These are phyloP conservation scores for Phlyctochytrium planicorne DNA, from an alignment of 192 early-diverging fungal genomes.

Conservation along the genomic window DNA sequence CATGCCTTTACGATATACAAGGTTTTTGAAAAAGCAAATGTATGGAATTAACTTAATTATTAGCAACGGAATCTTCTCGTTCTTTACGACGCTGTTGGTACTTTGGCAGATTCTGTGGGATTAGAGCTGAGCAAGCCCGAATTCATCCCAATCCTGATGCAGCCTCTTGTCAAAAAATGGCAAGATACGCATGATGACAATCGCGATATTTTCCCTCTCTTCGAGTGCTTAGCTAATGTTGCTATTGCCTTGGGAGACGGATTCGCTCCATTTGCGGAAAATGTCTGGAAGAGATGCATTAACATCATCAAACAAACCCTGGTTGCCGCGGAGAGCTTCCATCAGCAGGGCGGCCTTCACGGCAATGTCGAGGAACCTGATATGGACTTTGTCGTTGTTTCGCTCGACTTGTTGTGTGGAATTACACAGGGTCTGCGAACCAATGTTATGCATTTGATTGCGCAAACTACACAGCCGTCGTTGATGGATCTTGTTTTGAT, in stretches of 20 bases:
- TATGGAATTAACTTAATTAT: constrained; percentile 13
- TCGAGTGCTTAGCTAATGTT: constrained; percentile 90
- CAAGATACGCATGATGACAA: constrained; percentile 75
- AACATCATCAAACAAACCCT: constrained; percentile 82
- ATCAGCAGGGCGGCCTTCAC: constrained; percentile 5
- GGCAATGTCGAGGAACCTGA: constrained; percentile 66
- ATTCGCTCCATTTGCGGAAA: constrained; percentile 81
- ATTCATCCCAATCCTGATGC: constrained; percentile 84
- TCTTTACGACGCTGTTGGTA: constrained; percentile 96
- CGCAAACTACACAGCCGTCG: constrained; percentile 55
- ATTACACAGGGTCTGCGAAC: constrained; percentile 88
- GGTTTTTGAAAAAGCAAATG: constrained; percentile 14
- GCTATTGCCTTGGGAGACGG: constrained; percentile 81
- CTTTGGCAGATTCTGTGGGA: constrained; percentile 92
- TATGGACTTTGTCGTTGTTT: constrained; percentile 95
- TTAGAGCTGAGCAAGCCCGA: constrained; percentile 74
- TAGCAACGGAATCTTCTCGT: constrained; percentile 95
- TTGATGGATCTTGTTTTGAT: constrained; percentile 76
- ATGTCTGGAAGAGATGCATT: constrained; percentile 88
- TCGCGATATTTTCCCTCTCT: constrained; percentile 90
- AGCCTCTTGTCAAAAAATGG: constrained; percentile 86
- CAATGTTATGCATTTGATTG: constrained; percentile 72
- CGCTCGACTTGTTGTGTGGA: constrained; percentile 91
- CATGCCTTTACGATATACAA: constrained; percentile 84
- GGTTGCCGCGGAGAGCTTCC: constrained; percentile 3